Base-by-base conservation (phyloP, 441 rosid species). In the Adansonia gregorii region DNA sequence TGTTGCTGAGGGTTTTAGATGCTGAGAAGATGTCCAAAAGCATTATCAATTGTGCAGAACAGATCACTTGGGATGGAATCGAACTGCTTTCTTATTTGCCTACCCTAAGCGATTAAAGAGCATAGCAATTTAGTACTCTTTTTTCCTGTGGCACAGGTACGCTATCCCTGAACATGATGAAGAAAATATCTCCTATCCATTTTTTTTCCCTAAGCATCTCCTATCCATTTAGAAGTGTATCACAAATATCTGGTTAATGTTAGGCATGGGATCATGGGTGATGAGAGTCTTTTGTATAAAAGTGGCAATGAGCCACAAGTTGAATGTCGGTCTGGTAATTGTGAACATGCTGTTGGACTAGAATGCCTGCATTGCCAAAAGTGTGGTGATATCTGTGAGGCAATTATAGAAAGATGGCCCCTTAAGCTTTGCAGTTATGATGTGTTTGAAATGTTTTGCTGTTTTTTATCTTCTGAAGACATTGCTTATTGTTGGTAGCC, bases 301-400 rank as follows among this genome's bases (percentile, higher is more conserved):
- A 8, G 27, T 70, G 46, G 46, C 15, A 49, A 15, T 70, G 11
- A 51, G 60, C 8, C 74, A 70, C 46, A 8, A 6, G 27, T 24
- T 24, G 27, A 24, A 24, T 24, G 59, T 51, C 0, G 45, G 27
- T 17, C 22, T n/a, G 20, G 60, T 1, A 24, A 24, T 24, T 24
- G 24, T 27, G 46, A 51, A 51, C 74, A 27, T 69, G 60, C 59
- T 27, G 19, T n/a, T 12, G 45, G 73, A 14, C 74, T 15, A 65
- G 46, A 70, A 52, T 70, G 20, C 20, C 9, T 3, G 43, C 39
- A 12, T 49, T 22, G 72, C 17, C 39, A 20, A 22, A 14, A 3
- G 19, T 68, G 11, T 48, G 15, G n/a, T 69, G 27, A 17, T 67
- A 2, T 45, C 48, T 45, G 9, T 45, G 55, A 20, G 1, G 2